Base-by-base conservation (phyloP, 306 rosid species). In the Pyrus betulifolia region DNA sequence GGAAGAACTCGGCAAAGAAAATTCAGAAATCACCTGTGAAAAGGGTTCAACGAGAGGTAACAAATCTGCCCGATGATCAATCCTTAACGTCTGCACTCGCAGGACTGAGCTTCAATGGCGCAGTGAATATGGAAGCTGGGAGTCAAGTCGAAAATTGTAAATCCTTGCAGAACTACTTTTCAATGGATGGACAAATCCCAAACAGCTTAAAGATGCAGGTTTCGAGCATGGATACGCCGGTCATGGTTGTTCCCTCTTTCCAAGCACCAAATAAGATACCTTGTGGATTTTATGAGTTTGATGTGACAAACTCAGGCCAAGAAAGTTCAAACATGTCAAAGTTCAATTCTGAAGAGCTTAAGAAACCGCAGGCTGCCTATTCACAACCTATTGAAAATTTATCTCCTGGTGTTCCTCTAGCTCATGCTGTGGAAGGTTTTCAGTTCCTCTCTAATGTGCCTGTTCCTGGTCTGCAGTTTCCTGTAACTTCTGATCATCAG, bases 51-150 rank as follows among this genome's bases (percentile, higher is more conserved):
- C 23, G 79, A 69, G 77, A 72, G 60, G 82, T 66, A 59, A 51
- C 63, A 40, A 60, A 64, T 58, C 64, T 79, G 44, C 80, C 78
- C 3, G 90, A 74, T 60, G 84, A 82, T 8, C 85, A 61, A 21
- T 83, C 77, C 72, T 69, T 88, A 79, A 23, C 84, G 22, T 80
- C 81, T 62, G 88, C 88, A n/a, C 84, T 88, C 79, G 75, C 75
- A 33, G 82, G 71, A 49, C 63, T 88, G 66, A 82, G 72, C 25
- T 82, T 88, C 23, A n/a, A 49, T 17, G 70, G 80, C 18, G 71
- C 21, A 8, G 44, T 42, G 70, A 57, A 64, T 30, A 44, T 19
- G 75, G 80, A 55, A 49, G 72, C 70, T 31, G 49, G 28, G 8
- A 38, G 9, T 62, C 72, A 57, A 33, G 23, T 49, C 30, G 67